These are phyloP conservation scores for Hebeloma cylindrosporum DNA, from an alignment of 768 basidiomycete species.

Conservation along the genomic window DNA sequence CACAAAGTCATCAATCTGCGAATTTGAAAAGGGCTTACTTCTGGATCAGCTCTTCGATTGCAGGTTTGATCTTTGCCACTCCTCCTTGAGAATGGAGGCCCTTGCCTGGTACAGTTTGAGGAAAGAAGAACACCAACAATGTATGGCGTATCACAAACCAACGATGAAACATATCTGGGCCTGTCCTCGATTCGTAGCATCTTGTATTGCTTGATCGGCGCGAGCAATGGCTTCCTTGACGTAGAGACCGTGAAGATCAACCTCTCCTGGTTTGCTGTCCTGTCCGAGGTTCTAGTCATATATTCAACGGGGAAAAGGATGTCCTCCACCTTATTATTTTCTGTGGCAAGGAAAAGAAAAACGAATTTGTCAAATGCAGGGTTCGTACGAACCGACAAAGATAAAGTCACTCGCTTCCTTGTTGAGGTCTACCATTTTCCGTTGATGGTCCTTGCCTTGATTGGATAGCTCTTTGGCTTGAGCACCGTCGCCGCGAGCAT, in stretches of 20 bases:
- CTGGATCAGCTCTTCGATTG: constrained; percentile 82
- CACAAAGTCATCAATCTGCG: not conserved
- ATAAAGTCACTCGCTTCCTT: constrained; percentile 87
- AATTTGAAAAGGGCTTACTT: constrained; percentile 60
- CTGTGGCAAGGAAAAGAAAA: constrained; percentile 33
- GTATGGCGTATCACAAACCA: constrained; percentile 47
- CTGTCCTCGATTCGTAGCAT: constrained; percentile 64
- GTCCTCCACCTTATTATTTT: constrained; percentile 67
- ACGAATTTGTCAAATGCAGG: not conserved
- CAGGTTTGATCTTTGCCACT: constrained; percentile 87
- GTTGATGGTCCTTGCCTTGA: constrained; percentile 77
- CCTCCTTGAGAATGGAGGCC: constrained; percentile 80
- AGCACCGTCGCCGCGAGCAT: constrained; percentile 69
- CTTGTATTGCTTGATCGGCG: constrained; percentile 68
- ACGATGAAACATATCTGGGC: constrained; percentile 78
- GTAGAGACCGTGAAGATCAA: constrained; percentile 91
- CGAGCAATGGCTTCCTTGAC: constrained; percentile 87
- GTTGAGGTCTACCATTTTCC: constrained; percentile 77
- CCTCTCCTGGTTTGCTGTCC: constrained; percentile 70
- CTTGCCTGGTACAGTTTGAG: constrained; percentile 59
- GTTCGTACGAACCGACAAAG: constrained; percentile 56
- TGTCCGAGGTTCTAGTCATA: constrained; percentile 22
- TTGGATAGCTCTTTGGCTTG: constrained; percentile 79
- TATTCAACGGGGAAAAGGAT: not conserved
- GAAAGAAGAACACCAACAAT: not conserved